These are phyloP conservation scores for Colletotrichum sp. DNA, from an alignment of 2,329 filamentous ascomycete species.

Conservation along the genomic window DNA sequence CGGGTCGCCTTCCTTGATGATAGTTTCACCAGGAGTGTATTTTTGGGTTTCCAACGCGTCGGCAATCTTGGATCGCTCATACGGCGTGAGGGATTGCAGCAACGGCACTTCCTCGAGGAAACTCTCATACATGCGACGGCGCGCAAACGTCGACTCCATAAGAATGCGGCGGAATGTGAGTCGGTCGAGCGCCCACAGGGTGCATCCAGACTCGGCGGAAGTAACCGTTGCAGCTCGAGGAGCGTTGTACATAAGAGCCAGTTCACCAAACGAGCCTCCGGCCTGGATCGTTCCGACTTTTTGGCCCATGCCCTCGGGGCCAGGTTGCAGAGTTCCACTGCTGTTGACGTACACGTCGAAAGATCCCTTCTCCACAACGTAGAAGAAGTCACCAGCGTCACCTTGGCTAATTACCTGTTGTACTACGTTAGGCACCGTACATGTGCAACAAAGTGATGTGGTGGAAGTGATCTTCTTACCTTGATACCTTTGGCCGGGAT, in stretches of 20 bases:
- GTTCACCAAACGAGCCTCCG: slow-evolving; percentile 93
- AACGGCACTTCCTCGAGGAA: slow-evolving; percentile 95
- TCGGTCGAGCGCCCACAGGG: slow-evolving; percentile 92
- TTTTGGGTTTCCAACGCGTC: slow-evolving; percentile 94
- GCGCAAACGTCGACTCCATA: slow-evolving; percentile 97
- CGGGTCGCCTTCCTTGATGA: slow-evolving; percentile 90
- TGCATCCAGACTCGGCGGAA: slow-evolving; percentile 78
- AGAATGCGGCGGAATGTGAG: slow-evolving; percentile 96
- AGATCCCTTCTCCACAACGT: slow-evolving; percentile 88
- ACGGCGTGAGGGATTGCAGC: slow-evolving; percentile 81
- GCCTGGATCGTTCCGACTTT: slow-evolving; percentile 84
- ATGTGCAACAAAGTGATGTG: background rate
- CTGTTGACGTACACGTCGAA: slow-evolving; percentile 93
- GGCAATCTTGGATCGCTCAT: slow-evolving; percentile 96
- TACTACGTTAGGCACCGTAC: slow-evolving; percentile 26
- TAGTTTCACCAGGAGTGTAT: slow-evolving; percentile 77
- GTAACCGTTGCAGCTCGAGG: slow-evolving; percentile 94
- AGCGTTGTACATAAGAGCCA: slow-evolving; percentile 98
- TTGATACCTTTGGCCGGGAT: slow-evolving; percentile 89
- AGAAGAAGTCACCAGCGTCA: slow-evolving; percentile 96
- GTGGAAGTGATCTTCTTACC: slow-evolving; percentile 42
- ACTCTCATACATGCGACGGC: slow-evolving; percentile 94
- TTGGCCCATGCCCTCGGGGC: slow-evolving; percentile 79
- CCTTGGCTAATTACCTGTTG: slow-evolving; percentile 90
- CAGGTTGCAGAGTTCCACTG: slow-evolving; percentile 77